Evolutionary conservation across 352 stramenopile species (phyloP), one percentile per base, ranked within the genome.

Genomic region (Globisporangium lucens): DNA sequence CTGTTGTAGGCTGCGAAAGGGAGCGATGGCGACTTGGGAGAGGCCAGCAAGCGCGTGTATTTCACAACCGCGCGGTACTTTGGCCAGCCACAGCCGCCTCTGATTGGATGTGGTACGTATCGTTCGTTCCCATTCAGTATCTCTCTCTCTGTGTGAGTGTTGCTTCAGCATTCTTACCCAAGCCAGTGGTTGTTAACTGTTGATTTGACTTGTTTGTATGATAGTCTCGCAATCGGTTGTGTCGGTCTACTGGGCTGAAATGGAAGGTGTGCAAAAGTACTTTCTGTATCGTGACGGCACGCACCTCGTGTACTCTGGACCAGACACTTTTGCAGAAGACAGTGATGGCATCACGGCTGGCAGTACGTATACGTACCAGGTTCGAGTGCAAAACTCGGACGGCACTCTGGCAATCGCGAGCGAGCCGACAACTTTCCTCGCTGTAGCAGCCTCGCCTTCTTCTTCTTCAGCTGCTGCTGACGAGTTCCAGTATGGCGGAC

Each of bases 31-130:
- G 36, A 74, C 6, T 27, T 67, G 30, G 80, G 82, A 38, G 52
- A 70, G n/a, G 8, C 55, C 0, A 88, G 73, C 56, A 83, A 78
- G 20, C 64, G 57, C 4, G 65, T 84, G 2, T 82, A 73, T 30
- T 88, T 89, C 38, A 78, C 41, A 36, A 89, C 82, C 2, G 29
- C 78, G 0, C 52, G 49, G 3, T 63, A 65, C 36, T 30, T 63
- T 0, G 67, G 75, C n/a, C 82, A 90, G 56, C 78, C 82, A 17
- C 65, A 71, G 15, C 68, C 75, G 4, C 82, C 82, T 20, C 35
- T 67, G 15, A 75, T 89, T 55, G 75, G 77, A 60, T 90, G 82
- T 22, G 77, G 82, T 90, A 73, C 51, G 82, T 70, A 8, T 22
- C 51, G 1, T 49, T 61, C n/a, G 24, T 35, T 15, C 3, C 30